A percentile compares a stretch with the other conserved stretches of the same genome.
These are phyloP conservation scores for Gamarada debralockiae DNA, from an alignment of 495 filamentous ascomycete species.

Conservation along the genomic window DNA sequence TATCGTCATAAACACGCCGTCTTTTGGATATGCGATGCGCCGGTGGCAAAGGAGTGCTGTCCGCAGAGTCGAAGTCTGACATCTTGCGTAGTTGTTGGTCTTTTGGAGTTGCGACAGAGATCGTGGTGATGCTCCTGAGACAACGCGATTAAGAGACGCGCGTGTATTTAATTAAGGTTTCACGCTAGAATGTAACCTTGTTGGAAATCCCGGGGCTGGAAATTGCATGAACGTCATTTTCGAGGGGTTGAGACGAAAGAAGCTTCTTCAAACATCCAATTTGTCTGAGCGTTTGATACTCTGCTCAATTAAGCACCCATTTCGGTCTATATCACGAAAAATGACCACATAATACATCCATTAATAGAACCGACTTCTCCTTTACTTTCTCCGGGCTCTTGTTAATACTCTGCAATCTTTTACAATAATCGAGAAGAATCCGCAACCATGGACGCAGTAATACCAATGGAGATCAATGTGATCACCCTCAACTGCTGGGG, in stretches of 20 bases:
- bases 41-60: slow-evolving; percentile 20
- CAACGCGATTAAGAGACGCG: slow-evolving; percentile 6
- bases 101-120: neutral
- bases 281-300: neutral
- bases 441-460: slow-evolving; percentile 16
- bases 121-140: neutral
- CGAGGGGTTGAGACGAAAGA: slow-evolving; percentile 3
- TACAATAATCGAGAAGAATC: neutral
- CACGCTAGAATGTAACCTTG: neutral
- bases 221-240: slow-evolving; percentile 2
- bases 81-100: slow-evolving; percentile 22
- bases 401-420: no score
- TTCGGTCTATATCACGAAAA: neutral
- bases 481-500: slow-evolving; percentile 96
- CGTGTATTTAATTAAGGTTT: slow-evolving; percentile 14
- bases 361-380: slow-evolving; percentile 1
- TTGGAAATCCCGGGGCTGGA: neutral
- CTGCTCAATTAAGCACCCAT: neutral
- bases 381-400: neutral
- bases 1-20: slow-evolving; percentile 23
- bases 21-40: slow-evolving; percentile 16
- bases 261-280: slow-evolving; percentile 3
- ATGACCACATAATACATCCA: neutral
- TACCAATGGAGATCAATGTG: slow-evolving; percentile 60
- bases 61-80: slow-evolving; percentile 31